phyloP scores from a whole-genome alignment of 1,284 basidiomycete species.

The Agaricales sp. region DNA sequence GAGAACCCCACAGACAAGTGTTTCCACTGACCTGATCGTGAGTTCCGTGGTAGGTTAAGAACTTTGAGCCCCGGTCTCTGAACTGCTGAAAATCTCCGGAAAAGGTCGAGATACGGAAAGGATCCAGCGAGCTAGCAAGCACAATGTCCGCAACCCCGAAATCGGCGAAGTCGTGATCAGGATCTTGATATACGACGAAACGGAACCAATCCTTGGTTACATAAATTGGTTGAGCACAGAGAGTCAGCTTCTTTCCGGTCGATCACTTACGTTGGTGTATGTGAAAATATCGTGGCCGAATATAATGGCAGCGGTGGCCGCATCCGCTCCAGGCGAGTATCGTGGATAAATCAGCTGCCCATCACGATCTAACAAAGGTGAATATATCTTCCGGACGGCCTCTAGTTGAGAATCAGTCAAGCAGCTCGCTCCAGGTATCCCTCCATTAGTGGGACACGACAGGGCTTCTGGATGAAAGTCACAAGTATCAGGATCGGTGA shows the following conservation, averaged over 20 bases:
- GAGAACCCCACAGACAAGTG: too few relatives aligned
- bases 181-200: neutral
- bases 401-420: neutral
- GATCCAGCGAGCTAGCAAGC: neutral
- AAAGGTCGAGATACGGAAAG: neutral
- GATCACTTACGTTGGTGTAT: neutral
- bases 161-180: neutral
- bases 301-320: neutral
- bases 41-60: conserved; percentile 15
- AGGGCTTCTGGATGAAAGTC: conserved; percentile 16
- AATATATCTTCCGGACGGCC: neutral
- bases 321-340: neutral
- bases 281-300: neutral
- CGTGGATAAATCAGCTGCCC: neutral
- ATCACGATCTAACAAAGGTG: neutral
- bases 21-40: conserved; percentile 23
- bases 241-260: too few relatives aligned
- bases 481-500: conserved; percentile 20
- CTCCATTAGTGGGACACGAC: neutral
- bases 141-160: neutral
- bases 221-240: too few relatives aligned
- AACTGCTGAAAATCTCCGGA: conserved; percentile 14
- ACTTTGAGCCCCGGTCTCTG: conserved; percentile 14
- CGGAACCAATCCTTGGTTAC: conserved; percentile 1
- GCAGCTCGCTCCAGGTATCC: neutral